Conservation (phyloP, 495 filamentous ascomycete genomes). For the Penicillium nucicola region DNA sequence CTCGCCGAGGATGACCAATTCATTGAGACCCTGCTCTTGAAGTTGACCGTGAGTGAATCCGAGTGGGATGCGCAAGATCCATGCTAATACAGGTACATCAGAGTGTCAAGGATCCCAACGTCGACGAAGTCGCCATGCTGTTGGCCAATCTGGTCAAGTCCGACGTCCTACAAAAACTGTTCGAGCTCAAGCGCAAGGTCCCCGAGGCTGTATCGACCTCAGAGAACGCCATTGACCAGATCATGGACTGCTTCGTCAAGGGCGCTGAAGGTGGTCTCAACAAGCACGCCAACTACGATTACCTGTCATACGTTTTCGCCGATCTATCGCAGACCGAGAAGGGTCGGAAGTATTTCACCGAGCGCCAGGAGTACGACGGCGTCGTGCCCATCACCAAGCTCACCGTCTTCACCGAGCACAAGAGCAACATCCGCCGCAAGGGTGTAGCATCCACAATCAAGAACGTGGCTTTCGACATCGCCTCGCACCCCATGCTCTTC, state of each 20-base stretch:
- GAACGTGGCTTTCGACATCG: conserved; percentile 72
- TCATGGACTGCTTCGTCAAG: conserved; percentile 94
- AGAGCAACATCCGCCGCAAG: conserved; percentile 71
- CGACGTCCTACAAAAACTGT: conserved; percentile 63
- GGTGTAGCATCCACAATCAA: conserved; percentile 93
- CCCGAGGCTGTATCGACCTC: conserved; percentile 64
- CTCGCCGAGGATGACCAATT: conserved; percentile 81
- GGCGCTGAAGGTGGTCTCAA: conserved; percentile 79
- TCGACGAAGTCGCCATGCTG: conserved; percentile 84
- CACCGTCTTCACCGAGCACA: conserved; percentile 87
- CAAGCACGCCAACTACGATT: conserved; percentile 83
- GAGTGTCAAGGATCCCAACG: conserved; percentile 66
- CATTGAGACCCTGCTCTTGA: conserved; percentile 64
- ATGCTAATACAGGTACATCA: conserved; percentile 23
- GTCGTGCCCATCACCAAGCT: conserved; percentile 85
- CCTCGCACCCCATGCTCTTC: conserved; percentile 67
- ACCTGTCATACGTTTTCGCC: conserved; percentile 89
- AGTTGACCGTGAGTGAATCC: conserved; percentile 67
- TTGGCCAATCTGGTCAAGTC: conserved; percentile 88
- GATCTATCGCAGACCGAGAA: conserved; percentile 78
- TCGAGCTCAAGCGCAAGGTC: conserved; percentile 57
- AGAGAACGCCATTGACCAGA: conserved; percentile 74
- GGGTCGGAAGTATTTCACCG: conserved; percentile 73
- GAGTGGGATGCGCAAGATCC: not conserved
- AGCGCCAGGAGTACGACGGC: conserved; percentile 67